Conservation (phyloP, 352 stramenopile genomes). For the Phytophthora hybrid region DNA sequence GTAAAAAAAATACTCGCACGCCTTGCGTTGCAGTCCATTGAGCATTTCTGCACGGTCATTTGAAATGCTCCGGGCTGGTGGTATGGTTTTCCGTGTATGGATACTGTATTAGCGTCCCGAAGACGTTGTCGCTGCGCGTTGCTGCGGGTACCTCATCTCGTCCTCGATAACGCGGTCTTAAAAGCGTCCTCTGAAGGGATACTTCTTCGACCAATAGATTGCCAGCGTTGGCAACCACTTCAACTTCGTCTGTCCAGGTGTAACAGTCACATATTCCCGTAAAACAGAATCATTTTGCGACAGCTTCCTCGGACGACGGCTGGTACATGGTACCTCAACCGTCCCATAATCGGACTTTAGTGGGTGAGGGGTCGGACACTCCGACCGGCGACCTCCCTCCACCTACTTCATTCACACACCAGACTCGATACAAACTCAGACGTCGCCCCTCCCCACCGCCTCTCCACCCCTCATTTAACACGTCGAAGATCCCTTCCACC, state of each 20-base stretch:
- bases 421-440: conserved; percentile 17
- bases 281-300: background rate
- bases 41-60: background rate
- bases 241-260: conserved; percentile 9
- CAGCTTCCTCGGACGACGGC: conserved; percentile 3
- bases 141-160: background rate
- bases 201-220: background rate
- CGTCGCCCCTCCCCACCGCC: conserved; percentile 24
- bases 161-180: background rate
- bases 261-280: background rate
- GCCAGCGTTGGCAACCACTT: conserved; percentile 2
- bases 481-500: background rate
- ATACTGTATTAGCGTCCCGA: background rate
- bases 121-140: no score
- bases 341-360: conserved; percentile 28
- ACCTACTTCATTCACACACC: background rate
- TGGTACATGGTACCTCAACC: conserved; percentile 7
- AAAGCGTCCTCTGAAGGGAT: background rate
- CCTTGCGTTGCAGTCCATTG: background rate
- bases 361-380: conserved; percentile 28
- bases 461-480: conserved; percentile 35
- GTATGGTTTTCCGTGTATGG: background rate
- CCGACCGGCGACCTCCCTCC: background rate
- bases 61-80: background rate
- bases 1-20: no score